Percentiles rank a stretch among this genome's conserved stretches.
These are phyloP conservation scores for Tetraselmis chui DNA, from an alignment of 139 green algal species.

Conservation along the genomic window DNA sequence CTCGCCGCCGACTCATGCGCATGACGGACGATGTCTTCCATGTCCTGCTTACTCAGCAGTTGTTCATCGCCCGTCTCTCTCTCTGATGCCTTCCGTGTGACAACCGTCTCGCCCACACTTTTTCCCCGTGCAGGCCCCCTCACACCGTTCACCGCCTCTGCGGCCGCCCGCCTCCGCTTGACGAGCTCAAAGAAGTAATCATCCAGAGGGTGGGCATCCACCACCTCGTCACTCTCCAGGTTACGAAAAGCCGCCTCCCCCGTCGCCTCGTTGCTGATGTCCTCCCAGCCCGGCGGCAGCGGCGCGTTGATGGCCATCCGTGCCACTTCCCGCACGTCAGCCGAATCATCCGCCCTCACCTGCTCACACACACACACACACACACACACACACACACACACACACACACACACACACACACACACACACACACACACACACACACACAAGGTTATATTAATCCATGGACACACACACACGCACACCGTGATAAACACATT, in stretches of 20 bases:
- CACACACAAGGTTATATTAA: no score
- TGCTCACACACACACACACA: neutral
- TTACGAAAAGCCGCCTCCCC: constrained; percentile 16
- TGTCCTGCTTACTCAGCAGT: no score
- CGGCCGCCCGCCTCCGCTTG: neutral
- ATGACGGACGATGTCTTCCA: no score
- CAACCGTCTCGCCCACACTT: neutral
- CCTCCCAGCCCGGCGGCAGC: constrained; percentile 41
- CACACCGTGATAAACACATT: no score
- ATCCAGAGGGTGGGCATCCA: constrained; percentile 55
- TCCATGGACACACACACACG: no score
- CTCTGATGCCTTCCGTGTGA: no score
- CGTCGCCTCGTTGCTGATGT: neutral
- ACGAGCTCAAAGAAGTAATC: constrained; percentile 59
- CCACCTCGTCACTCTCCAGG: constrained; percentile 16
- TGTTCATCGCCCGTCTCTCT: no score
- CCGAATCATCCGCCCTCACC: neutral
- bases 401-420: no score
- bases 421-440: no score
- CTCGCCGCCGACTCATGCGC: no score
- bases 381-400: no score
- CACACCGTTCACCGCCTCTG: no score
- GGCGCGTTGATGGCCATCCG: constrained; percentile 49
- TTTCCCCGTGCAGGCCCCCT: neutral
- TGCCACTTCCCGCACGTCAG: constrained; percentile 22